These are phyloP conservation scores for Diaporthe humulicola DNA, from an alignment of 2,329 filamentous ascomycete genomes.

Conservation along the genomic window DNA sequence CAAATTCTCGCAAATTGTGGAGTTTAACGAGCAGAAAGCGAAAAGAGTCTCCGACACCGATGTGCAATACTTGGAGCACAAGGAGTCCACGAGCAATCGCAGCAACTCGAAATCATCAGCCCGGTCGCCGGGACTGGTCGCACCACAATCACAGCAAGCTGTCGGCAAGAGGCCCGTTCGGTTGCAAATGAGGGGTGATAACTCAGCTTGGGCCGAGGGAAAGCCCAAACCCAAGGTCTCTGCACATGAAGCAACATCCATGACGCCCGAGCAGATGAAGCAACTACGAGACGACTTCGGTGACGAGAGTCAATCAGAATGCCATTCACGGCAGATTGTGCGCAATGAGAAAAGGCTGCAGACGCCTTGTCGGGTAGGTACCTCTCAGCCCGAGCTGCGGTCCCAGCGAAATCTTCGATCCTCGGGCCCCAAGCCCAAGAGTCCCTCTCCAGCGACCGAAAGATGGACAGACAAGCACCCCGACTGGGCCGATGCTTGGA, in stretches of 20 bases:
- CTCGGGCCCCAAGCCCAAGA: slow-evolving; percentile 5
- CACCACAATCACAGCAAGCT: background rate
- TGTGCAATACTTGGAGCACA: slow-evolving; percentile 13
- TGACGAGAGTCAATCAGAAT: slow-evolving; percentile 18
- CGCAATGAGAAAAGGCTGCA: background rate
- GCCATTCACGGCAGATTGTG: background rate
- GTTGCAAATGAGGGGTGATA: slow-evolving; percentile 30
- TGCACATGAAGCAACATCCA: background rate
- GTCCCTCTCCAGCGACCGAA: slow-evolving; percentile 42
- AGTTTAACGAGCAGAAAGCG: background rate
- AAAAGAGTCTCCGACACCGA: background rate
- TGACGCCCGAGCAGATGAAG: slow-evolving; percentile 22
- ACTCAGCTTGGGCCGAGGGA: background rate
- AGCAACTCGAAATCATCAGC: background rate
- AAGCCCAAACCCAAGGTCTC: background rate
- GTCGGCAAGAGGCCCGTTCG: slow-evolving; percentile 3
- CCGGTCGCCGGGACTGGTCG: background rate
- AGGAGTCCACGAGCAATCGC: background rate
- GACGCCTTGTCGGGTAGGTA: background rate
- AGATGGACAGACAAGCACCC: slow-evolving; percentile 66
- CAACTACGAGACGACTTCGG: slow-evolving; percentile 7
- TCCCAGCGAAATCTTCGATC: slow-evolving; percentile 40
- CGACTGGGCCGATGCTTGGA: slow-evolving; percentile 67
- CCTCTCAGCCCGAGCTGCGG: slow-evolving; percentile 34
- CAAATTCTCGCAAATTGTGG: background rate